Evolutionary conservation across 2,329 filamentous ascomycete species (phyloP), one percentile per base, ranked within the genome.

Genomic region (Acrodontium crateriforme): DNA sequence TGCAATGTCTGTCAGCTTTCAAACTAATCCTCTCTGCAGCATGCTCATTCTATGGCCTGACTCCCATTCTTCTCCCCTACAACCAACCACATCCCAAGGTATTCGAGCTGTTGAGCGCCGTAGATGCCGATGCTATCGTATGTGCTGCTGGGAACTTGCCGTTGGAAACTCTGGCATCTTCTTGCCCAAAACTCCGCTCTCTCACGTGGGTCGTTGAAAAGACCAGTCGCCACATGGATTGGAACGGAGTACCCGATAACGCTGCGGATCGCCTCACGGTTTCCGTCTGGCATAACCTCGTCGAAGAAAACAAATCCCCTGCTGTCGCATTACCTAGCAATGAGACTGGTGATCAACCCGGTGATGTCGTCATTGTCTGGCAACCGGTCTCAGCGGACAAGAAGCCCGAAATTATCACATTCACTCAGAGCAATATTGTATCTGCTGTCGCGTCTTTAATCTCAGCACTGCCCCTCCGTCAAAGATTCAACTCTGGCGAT

Each of bases 181-280:
- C 63, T 29, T 83, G 80, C 45, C 67, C 75, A 4, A 66, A 69
- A 19, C 65, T 98, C 24, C 75, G 74, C 36, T 73, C 84, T 41
- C 66, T 93, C 17, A 70, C 94, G 42, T 95, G 85, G 82, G 85
- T 94, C 9, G 83, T 91, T 4, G 87, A 94, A 45, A 71, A 83
- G 47, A 83, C 83, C 22, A 94, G 76, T 59, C 72, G 74, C 42
- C 87, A 95, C 50, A 78, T 98, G 67, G 85, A 93, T 55, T 98
- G 87, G 85, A 85, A 82, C 43, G 81, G 87, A 49, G 71, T 85
- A 2, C 84, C 85, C 8, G 70, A 78, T 46, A 78, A 79, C 28
- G 75, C 77, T 31, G 77, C 77, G 10, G 71, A 77, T 32, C 74
- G 67, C 36, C 65, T 92, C 35, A 79, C 79, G 31, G 79, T 94